phyloP scores from a whole-genome alignment of 2,329 filamentous ascomycete genomes.

The Fusarium neocosmosporiellum region DNA sequence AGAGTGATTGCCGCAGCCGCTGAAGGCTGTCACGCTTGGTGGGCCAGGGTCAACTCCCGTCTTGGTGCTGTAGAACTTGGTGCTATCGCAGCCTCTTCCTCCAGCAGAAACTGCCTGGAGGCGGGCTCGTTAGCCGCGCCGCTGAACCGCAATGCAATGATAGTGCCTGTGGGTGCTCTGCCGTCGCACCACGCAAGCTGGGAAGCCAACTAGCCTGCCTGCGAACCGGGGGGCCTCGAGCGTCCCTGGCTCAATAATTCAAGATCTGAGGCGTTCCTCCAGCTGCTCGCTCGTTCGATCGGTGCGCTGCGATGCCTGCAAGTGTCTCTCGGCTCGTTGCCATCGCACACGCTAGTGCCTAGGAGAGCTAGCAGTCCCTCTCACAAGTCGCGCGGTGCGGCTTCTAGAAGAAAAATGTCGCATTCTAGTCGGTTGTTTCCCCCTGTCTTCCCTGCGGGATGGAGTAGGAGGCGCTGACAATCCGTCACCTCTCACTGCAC shows the following conservation, averaged over 20 bases:
- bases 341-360: slow-evolving; percentile 6
- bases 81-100: slow-evolving; percentile 20
- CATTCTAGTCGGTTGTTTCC: slow-evolving; percentile 24
- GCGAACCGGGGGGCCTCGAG: slow-evolving; percentile 5
- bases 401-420: slow-evolving; percentile 36
- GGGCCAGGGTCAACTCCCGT: slow-evolving; percentile 15
- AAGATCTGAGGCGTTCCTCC: slow-evolving; percentile 19
- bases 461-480: slow-evolving; percentile 18
- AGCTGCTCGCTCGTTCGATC: slow-evolving; percentile 26
- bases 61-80: slow-evolving; percentile 1
- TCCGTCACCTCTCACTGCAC: slow-evolving; percentile 2
- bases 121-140: slow-evolving; percentile 4
- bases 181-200: slow-evolving; percentile 30
- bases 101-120: not conserved
- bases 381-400: slow-evolving; percentile 12
- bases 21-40: slow-evolving; percentile 27
- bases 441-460: slow-evolving; percentile 24
- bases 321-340: slow-evolving; percentile 15
- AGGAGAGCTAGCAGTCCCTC: slow-evolving; percentile 4
- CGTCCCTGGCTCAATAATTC: slow-evolving; percentile 14
- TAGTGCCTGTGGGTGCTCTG: slow-evolving; percentile 23
- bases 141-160: slow-evolving; percentile 9
- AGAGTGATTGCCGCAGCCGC: slow-evolving; percentile 32
- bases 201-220: too few species aligned
- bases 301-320: slow-evolving; percentile 15